These are phyloP conservation scores for Xylariaceae sp. DNA, from an alignment of 2,329 filamentous ascomycete genomes.

Conservation along the genomic window DNA sequence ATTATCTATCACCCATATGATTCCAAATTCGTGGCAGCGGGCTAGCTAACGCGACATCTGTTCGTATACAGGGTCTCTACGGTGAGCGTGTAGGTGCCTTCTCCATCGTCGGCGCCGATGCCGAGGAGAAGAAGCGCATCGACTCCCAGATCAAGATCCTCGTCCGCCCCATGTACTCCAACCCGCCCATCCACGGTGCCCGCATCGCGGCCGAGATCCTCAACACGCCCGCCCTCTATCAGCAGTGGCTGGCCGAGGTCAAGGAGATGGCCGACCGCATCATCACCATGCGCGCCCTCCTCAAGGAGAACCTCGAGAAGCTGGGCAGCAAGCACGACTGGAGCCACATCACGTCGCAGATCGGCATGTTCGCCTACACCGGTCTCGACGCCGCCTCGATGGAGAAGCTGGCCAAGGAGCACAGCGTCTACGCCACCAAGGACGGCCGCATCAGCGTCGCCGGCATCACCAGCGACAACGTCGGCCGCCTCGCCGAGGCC, in stretches of 20 bases:
- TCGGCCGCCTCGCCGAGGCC: constrained; percentile 72
- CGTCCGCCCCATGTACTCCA: constrained; percentile 94
- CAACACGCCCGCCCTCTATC: constrained; percentile 75
- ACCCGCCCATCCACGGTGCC: constrained; percentile 93
- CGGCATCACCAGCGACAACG: constrained; percentile 74
- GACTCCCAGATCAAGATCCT: constrained; percentile 98
- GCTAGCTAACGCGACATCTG: too few relatives aligned
- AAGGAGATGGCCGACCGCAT: constrained; percentile 99
- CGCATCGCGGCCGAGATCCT: constrained; percentile 91
- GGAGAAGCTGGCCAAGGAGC: constrained; percentile 84
- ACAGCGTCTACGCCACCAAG: constrained; percentile 96
- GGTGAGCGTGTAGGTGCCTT: constrained; percentile 97
- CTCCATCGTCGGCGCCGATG: constrained; percentile 78
- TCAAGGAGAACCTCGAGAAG: constrained; percentile 92
- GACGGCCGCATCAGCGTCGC: constrained; percentile 83
- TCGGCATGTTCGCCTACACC: constrained; percentile 99
- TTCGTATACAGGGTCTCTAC: constrained; percentile 72
- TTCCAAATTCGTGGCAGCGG: too few relatives aligned
- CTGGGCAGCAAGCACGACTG: constrained; percentile 96
- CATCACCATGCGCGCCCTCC: constrained; percentile 92
- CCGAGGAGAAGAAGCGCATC: constrained; percentile 90
- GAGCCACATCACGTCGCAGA: constrained; percentile 98
- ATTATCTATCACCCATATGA: neutral
- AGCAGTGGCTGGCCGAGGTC: constrained; percentile 94
- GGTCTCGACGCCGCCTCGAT: constrained; percentile 88